Conservation (phyloP, 306 rosid species). For the Quercus parvula region DNA sequence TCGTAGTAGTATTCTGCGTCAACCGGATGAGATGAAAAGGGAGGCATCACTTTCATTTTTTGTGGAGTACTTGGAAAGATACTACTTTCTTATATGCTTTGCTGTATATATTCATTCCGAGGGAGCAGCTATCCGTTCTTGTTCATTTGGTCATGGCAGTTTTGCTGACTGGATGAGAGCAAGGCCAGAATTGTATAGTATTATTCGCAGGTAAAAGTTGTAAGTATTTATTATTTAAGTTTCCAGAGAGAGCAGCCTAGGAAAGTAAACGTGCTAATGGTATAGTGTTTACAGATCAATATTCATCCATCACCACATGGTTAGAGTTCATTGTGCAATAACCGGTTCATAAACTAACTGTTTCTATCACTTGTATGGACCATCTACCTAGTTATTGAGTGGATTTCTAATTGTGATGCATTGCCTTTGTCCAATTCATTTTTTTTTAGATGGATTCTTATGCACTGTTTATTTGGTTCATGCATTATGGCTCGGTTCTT, state of each 20-base stretch:
- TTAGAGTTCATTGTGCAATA: background rate
- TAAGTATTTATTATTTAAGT: background rate
- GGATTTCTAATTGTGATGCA: constrained; percentile 3
- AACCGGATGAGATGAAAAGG: constrained; percentile 94
- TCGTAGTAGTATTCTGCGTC: constrained; percentile 79
- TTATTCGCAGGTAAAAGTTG: constrained; percentile 70
- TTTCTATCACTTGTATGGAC: background rate
- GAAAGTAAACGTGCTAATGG: background rate
- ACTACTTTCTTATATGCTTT: constrained; percentile 94
- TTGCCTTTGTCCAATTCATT: background rate
- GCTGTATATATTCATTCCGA: constrained; percentile 86
- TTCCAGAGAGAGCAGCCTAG: background rate
- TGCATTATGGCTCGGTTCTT: constrained; percentile 9
- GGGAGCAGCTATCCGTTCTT: constrained; percentile 49
- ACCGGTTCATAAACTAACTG: background rate
- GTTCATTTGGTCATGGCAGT: constrained; percentile 41
- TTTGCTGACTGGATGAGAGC: constrained; percentile 92
- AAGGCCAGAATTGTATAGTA: constrained; percentile 88
- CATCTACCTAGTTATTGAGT: background rate
- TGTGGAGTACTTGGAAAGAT: constrained; percentile 90
- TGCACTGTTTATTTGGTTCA: constrained; percentile 6
- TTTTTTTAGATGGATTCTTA: background rate
- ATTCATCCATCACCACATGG: background rate
- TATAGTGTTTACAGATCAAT: background rate
- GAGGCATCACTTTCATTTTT: constrained; percentile 83